These are phyloP conservation scores for Priceomyces carsonii DNA, from an alignment of 805 yeast genomes.

Conservation along the genomic window DNA sequence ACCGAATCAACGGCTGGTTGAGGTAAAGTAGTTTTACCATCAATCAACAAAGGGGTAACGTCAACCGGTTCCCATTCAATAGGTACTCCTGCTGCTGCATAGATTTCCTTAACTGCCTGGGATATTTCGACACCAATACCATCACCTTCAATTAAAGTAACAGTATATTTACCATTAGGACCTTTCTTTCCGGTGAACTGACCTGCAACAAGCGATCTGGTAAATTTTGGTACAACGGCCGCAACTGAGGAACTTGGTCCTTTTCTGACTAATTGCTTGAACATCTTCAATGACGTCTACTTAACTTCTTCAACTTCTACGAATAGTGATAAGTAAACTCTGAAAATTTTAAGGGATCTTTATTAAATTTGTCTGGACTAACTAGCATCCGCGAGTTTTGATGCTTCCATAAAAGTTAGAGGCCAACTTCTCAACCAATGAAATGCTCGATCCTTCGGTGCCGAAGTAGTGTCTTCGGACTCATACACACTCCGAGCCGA, in stretches of 20 bases:
- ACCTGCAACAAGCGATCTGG: constrained; percentile 56
- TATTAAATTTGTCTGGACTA: constrained; percentile 2
- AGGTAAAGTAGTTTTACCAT: constrained; percentile 93
- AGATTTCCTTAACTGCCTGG: constrained; percentile 88
- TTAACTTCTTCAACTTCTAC: too few relatives aligned
- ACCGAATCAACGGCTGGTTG: constrained; percentile 89
- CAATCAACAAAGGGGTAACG: constrained; percentile 88
- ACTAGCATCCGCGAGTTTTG: constrained; percentile 2
- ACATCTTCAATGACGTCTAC: constrained; percentile 20
- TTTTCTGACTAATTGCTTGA: constrained; percentile 33
- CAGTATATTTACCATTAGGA: constrained; percentile 83
- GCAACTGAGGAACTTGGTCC: constrained; percentile 13
- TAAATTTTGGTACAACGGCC: constrained; percentile 25
- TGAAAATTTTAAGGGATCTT: constrained; percentile 7
- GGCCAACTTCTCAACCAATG: background rate
- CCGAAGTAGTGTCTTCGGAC: constrained; percentile 2
- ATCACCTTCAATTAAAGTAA: constrained; percentile 96
- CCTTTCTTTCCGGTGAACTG: constrained; percentile 65
- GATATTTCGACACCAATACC: constrained; percentile 98
- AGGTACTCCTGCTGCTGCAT: constrained; percentile 92
- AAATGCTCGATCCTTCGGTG: background rate
- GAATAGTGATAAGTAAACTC: background rate
- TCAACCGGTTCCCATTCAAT: constrained; percentile 97
- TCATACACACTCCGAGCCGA: constrained; percentile 1
- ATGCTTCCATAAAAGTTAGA: constrained; percentile 1